Evolutionary conservation across 345 rosid genomes (phyloP).

Genomic region (Rhodamnia argentea): DNA sequence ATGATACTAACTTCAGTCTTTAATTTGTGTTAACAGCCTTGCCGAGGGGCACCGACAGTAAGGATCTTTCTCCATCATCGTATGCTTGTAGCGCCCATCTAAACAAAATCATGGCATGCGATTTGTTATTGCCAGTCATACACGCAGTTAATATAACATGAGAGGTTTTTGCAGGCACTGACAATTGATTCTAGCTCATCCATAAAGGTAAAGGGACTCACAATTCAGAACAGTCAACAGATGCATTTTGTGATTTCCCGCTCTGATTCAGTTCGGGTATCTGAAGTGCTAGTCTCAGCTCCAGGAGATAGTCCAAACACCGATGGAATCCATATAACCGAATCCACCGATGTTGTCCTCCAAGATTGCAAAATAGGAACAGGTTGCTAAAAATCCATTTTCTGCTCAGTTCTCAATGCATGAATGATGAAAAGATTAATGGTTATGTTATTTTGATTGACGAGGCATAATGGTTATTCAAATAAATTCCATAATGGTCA

Average conservation of each 20-base stretch:
- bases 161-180: conserved; percentile 48
- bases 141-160: neutral
- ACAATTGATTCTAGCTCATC: conserved; percentile 88
- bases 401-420: neutral
- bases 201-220: conserved; percentile 61
- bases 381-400: conserved; percentile 33
- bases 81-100: neutral
- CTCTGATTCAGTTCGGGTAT: conserved; percentile 51
- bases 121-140: neutral
- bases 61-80: conserved; percentile 7
- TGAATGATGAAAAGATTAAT: neutral
- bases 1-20: conserved; percentile 10
- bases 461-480: neutral
- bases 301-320: conserved; percentile 97
- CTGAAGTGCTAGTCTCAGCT: conserved; percentile 54
- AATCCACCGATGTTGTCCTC: conserved; percentile 60
- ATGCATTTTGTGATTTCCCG: conserved; percentile 79
- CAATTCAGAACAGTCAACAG: conserved; percentile 89
- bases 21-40: conserved; percentile 54
- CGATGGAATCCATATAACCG: conserved; percentile 87
- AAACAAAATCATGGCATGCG: neutral
- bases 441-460: neutral
- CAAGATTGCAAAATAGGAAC: conserved; percentile 94
- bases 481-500: neutral
- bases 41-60: conserved; percentile 87